phyloP scores from a whole-genome alignment of 306 rosid genomes.

The Benincasa hispida region DNA sequence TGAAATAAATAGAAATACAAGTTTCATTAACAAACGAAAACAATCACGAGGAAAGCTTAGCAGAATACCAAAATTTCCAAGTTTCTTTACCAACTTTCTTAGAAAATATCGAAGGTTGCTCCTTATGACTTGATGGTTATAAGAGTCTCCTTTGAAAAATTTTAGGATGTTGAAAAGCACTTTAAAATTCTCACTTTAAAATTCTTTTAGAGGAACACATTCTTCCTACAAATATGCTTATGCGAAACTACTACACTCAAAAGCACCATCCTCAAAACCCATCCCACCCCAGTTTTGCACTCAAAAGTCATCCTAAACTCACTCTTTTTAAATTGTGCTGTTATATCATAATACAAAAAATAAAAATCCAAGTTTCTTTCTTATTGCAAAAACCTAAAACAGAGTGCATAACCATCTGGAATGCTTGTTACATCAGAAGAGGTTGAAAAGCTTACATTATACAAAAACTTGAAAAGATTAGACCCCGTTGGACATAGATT shows the following conservation, averaged over 20 bases:
- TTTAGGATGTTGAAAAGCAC: neutral
- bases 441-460: neutral
- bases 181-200: neutral
- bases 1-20: neutral
- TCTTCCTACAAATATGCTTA: neutral
- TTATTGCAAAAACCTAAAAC: neutral
- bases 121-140: neutral
- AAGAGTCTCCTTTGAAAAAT: neutral
- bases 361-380: neutral
- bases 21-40: too few relatives aligned
- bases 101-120: neutral
- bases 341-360: too few relatives aligned
- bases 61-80: neutral
- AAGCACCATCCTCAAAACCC: neutral
- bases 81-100: neutral
- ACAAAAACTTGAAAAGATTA: neutral
- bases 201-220: neutral
- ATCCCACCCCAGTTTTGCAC: neutral
- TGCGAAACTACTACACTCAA: neutral
- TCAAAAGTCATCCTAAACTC: neutral
- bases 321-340: neutral
- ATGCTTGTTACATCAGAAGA: neutral
- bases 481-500: too few relatives aligned
- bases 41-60: neutral
- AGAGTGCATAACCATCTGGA: neutral